These are phyloP conservation scores for Erodium moschatum DNA, from an alignment of 441 rosid species.

Conservation along the genomic window DNA sequence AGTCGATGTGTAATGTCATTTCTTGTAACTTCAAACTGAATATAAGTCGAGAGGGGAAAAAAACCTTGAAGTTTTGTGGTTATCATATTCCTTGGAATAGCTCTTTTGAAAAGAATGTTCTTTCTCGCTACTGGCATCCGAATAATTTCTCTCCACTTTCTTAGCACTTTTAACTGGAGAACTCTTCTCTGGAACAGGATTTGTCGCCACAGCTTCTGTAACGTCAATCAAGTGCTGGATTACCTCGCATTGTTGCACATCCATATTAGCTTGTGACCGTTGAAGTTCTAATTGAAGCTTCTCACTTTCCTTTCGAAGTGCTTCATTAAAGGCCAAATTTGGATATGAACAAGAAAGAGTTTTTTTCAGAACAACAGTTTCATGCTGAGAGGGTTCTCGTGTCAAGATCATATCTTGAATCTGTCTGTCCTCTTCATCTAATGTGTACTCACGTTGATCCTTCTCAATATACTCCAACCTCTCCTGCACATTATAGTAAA, in stretches of 20 bases:
- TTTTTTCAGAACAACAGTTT: conserved; percentile 51
- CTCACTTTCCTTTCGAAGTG: conserved; percentile 53
- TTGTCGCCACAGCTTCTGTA: conserved; percentile 49
- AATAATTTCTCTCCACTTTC: conserved; percentile 35
- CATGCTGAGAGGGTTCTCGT: conserved; percentile 54
- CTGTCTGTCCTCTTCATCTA: conserved; percentile 77
- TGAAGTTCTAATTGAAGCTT: conserved; percentile 70
- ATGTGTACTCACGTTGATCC: conserved; percentile 81
- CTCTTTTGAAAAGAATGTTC: conserved; percentile 37
- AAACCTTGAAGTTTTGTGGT: conserved; percentile 56
- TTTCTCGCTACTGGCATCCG: conserved; percentile 34
- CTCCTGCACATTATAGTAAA: conserved; percentile 41
- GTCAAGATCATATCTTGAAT: conserved; percentile 69
- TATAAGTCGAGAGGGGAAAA: conserved; percentile 14
- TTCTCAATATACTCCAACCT: conserved; percentile 65
- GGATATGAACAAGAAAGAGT: conserved; percentile 83
- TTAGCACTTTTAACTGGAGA: conserved; percentile 39
- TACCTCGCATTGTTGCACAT: conserved; percentile 60
- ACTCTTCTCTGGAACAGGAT: conserved; percentile 35
- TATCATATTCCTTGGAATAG: conserved; percentile 38
- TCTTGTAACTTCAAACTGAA: not conserved
- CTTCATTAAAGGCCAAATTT: conserved; percentile 62
- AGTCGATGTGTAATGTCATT: too few species aligned
- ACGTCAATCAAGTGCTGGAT: conserved; percentile 72
- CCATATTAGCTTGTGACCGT: conserved; percentile 56